phyloP scores from a whole-genome alignment of 768 basidiomycete species.

The Pleurotus djamor region DNA sequence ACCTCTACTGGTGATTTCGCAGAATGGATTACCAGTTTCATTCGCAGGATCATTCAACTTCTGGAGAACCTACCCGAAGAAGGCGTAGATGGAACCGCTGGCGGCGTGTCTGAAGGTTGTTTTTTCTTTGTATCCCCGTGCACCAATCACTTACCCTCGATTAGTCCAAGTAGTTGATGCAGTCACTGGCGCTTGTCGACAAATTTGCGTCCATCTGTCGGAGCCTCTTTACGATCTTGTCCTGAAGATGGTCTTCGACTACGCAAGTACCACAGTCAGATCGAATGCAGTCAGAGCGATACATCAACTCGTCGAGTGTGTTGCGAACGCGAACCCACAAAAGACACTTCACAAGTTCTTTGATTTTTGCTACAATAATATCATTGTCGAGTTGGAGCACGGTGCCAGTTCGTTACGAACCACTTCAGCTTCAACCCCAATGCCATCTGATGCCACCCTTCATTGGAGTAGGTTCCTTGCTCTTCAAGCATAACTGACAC shows the following conservation, averaged over 20 bases:
- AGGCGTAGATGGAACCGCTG: constrained; percentile 58
- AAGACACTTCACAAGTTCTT: constrained; percentile 82
- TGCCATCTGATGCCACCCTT: constrained; percentile 81
- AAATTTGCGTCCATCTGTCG: constrained; percentile 74
- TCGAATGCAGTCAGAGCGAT: constrained; percentile 86
- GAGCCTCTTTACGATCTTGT: constrained; percentile 77
- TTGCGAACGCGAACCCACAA: constrained; percentile 75
- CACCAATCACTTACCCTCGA: constrained; percentile 6
- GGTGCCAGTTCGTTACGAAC: constrained; percentile 78
- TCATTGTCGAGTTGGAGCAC: constrained; percentile 75
- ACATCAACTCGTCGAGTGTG: constrained; percentile 82
- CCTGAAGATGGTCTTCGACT: constrained; percentile 81
- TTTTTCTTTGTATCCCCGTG: not conserved
- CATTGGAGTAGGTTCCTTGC: constrained; percentile 70
- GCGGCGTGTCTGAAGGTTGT: constrained; percentile 64
- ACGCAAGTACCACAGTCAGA: constrained; percentile 77
- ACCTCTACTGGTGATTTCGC: constrained; percentile 75
- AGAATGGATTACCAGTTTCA: constrained; percentile 82
- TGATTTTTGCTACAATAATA: constrained; percentile 67
- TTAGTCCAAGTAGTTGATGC: constrained; percentile 75
- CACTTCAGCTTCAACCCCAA: constrained; percentile 64
- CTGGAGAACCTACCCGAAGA: constrained; percentile 89
- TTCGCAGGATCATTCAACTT: constrained; percentile 74
- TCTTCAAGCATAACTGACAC: not conserved
- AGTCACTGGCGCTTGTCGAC: constrained; percentile 72